These are phyloP conservation scores for Ascochyta fabae DNA, from an alignment of 2,329 filamentous ascomycete species.

Conservation along the genomic window DNA sequence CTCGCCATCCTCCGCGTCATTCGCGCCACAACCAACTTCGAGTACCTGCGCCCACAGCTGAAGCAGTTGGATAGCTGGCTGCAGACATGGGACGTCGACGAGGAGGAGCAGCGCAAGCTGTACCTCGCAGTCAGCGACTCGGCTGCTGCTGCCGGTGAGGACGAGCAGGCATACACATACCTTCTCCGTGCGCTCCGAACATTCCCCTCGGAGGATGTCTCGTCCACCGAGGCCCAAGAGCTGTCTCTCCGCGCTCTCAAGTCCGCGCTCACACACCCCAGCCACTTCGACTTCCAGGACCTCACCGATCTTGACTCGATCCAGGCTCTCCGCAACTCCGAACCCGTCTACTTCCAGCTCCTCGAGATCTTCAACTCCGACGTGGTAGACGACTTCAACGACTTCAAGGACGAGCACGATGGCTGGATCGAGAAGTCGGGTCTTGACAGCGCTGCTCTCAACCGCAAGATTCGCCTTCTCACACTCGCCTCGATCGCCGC, in stretches of 20 bases:
- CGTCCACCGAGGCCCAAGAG: constrained; percentile 61
- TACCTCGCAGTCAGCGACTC: constrained; percentile 83
- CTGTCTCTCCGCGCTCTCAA: constrained; percentile 70
- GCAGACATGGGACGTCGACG: constrained; percentile 78
- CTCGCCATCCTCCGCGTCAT: constrained; percentile 86
- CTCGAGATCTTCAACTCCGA: constrained; percentile 96
- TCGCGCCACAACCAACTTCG: constrained; percentile 71
- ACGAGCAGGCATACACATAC: constrained; percentile 77
- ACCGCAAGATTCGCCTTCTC: constrained; percentile 95
- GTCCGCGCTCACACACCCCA: constrained; percentile 68
- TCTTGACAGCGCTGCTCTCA: constrained; percentile 73
- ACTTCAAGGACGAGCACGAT: constrained; percentile 91
- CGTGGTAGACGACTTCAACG: constrained; percentile 91
- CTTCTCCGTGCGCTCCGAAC: constrained; percentile 78
- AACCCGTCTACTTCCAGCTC: constrained; percentile 85
- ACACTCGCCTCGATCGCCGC: constrained; percentile 91
- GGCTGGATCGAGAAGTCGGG: constrained; percentile 82
- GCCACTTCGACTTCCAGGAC: constrained; percentile 76
- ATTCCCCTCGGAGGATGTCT: constrained; percentile 67
- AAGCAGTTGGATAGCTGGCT: constrained; percentile 85
- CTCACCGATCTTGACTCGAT: constrained; percentile 75
- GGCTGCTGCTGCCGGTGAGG: constrained; percentile 78
- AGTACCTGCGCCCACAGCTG: constrained; percentile 82
- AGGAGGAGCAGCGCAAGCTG: constrained; percentile 83
- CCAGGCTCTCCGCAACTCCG: constrained; percentile 83